Percentiles rank a stretch among this genome's conserved stretches.
Evolutionary conservation across 2,329 filamentous ascomycete species (phyloP).

Genomic region (Cryphonectria radicalis): DNA sequence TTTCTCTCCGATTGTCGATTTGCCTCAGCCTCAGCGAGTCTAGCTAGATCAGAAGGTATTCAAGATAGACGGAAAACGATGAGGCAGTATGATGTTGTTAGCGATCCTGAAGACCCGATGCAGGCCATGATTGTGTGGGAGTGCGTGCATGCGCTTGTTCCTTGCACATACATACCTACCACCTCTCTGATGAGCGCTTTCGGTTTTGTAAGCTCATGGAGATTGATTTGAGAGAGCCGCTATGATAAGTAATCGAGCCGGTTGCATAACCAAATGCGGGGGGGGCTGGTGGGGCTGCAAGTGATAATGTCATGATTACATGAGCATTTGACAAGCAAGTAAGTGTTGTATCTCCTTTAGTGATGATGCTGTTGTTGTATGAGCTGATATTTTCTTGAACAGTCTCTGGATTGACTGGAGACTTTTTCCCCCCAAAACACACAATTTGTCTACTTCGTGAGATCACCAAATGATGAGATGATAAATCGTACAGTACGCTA

Average conservation of each 20-base stretch:
- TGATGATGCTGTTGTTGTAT: neutral
- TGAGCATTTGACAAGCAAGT: conserved; percentile 26
- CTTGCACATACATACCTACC: too few relatives aligned
- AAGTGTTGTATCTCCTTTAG: neutral
- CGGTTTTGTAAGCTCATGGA: neutral
- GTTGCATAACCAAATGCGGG: neutral
- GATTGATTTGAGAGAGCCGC: neutral
- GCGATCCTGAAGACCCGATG: neutral
- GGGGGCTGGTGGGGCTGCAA: neutral
- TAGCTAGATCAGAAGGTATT: conserved; percentile 15
- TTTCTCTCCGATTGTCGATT: neutral
- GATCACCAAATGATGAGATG: neutral
- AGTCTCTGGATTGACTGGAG: neutral
- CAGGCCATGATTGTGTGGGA: neutral
- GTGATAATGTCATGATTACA: conserved; percentile 25
- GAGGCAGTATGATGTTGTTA: neutral
- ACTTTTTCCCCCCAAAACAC: neutral
- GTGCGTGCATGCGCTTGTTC: neutral
- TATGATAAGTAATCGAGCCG: neutral
- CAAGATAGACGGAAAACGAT: neutral
- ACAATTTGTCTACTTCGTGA: neutral
- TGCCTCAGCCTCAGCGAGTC: neutral
- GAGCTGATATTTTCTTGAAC: neutral
- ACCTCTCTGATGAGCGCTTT: neutral
- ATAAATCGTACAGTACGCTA: neutral